A percentile compares a stretch with the other conserved stretches of the same genome.
phyloP scores from a whole-genome alignment of 2,329 filamentous ascomycete species.

The Colletotrichum lini region DNA sequence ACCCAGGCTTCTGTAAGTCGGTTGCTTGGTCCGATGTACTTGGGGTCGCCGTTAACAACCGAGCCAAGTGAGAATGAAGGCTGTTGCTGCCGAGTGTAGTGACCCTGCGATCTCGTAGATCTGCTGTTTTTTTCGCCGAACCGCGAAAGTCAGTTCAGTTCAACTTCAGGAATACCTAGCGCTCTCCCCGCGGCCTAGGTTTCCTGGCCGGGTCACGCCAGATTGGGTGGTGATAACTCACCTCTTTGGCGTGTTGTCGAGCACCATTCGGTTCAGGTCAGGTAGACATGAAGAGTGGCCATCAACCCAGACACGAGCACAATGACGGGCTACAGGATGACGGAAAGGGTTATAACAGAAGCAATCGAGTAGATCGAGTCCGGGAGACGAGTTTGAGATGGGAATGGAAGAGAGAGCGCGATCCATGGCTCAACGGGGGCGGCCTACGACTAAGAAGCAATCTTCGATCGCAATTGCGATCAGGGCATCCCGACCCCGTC shows the following conservation, averaged over 20 bases:
- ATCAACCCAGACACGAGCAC: conserved; percentile 34
- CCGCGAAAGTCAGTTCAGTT: conserved; percentile 3
- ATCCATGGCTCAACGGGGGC: conserved; percentile 37
- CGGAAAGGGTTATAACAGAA: neutral
- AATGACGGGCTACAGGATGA: conserved; percentile 12
- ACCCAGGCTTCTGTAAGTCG: conserved; percentile 40
- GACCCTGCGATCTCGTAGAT: conserved; percentile 42
- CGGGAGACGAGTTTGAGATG: conserved; percentile 25
- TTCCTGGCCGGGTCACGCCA: conserved; percentile 12
- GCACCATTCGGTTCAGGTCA: conserved; percentile 43
- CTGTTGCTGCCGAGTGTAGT: conserved; percentile 39
- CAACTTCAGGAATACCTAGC: neutral
- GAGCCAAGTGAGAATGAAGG: conserved; percentile 36
- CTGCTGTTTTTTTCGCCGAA: conserved; percentile 9
- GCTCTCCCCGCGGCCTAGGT: neutral
- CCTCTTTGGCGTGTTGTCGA: conserved; percentile 43
- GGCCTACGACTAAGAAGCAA: conserved; percentile 42
- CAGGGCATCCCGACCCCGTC: conserved; percentile 36
- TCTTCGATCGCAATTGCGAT: conserved; percentile 43
- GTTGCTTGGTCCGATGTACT: conserved; percentile 30
- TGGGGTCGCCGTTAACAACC: conserved; percentile 36
- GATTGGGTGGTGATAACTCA: conserved; percentile 25
- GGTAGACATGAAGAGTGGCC: conserved; percentile 39
- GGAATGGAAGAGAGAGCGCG: conserved; percentile 29
- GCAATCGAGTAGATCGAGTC: neutral